Evolutionary conservation across 352 stramenopile species (phyloP).

Genomic region (Phytophthora sansomeana): DNA sequence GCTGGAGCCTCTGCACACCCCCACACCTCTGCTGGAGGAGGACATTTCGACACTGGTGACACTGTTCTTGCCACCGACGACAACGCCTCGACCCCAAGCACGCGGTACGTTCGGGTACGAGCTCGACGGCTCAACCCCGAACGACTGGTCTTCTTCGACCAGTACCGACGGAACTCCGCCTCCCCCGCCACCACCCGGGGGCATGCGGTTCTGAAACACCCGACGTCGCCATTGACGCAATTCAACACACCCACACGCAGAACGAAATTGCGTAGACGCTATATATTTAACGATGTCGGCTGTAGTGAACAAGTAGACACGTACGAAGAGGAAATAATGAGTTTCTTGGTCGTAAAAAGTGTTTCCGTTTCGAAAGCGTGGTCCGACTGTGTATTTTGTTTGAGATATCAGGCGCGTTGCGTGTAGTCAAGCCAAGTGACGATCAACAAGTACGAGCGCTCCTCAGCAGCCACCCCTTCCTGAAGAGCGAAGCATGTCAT

Average conservation of each 20-base stretch:
- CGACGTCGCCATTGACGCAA: not conserved
- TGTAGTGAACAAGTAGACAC: constrained; percentile 10
- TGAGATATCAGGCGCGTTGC: not conserved
- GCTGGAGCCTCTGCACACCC: constrained; percentile 49
- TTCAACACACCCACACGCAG: constrained; percentile 25
- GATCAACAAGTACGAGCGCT: no score
- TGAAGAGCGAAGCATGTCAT: not conserved
- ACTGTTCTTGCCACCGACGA: constrained; percentile 37
- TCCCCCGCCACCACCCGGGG: not conserved
- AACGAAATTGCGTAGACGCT: constrained; percentile 39
- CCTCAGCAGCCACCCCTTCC: not conserved
- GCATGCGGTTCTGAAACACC: constrained; percentile 19
- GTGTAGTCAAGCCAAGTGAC: not conserved
- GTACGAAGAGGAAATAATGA: constrained; percentile 5
- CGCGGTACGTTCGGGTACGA: constrained; percentile 16
- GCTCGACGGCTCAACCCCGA: not conserved
- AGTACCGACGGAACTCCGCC: constrained; percentile 22
- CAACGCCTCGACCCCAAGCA: not conserved
- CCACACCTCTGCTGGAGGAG: constrained; percentile 49
- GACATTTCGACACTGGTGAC: constrained; percentile 51
- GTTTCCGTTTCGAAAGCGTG: no score
- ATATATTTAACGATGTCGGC: constrained; percentile 31
- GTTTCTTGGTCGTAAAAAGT: constrained; percentile 14
- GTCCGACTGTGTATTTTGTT: no score
- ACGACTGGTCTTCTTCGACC: constrained; percentile 20